Percentiles rank a stretch among this genome's conserved stretches.
phyloP scores from a whole-genome alignment of 768 basidiomycete species.

The Rhodocollybia butyracea region DNA sequence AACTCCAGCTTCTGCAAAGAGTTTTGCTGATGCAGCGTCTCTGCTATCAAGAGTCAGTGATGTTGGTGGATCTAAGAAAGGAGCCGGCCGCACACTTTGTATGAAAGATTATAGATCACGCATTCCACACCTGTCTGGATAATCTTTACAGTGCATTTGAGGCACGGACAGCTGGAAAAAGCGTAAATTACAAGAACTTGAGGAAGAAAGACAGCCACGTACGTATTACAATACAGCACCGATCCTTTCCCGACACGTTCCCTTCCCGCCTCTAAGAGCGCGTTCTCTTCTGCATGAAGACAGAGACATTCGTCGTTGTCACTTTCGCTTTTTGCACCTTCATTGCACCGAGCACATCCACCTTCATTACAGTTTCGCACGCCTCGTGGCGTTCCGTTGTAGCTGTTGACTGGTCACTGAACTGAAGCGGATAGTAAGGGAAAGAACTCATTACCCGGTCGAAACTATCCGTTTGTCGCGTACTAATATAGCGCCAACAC shows the following conservation, averaged over 20 bases:
- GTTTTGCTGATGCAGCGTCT: slow-evolving; percentile 75
- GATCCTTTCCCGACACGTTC: slow-evolving; percentile 82
- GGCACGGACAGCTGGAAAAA: slow-evolving; percentile 82
- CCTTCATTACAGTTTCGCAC: slow-evolving; percentile 89
- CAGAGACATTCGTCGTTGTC: slow-evolving; percentile 81
- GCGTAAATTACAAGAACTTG: background rate
- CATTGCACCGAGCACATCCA: slow-evolving; percentile 82
- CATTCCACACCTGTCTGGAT: slow-evolving; percentile 90
- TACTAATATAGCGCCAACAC: slow-evolving; percentile 93
- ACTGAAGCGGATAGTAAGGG: background rate
- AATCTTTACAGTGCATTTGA: slow-evolving; percentile 96
- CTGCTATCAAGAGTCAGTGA: slow-evolving; percentile 32
- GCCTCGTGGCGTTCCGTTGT: slow-evolving; percentile 95
- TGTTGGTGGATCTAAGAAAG: too few relatives aligned
- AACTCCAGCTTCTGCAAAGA: slow-evolving; percentile 84
- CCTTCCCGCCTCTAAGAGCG: slow-evolving; percentile 87
- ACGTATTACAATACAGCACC: slow-evolving; percentile 99
- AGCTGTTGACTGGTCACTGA: slow-evolving; percentile 39
- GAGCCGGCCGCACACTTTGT: slow-evolving; percentile 89
- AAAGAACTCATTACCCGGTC: slow-evolving; percentile 56
- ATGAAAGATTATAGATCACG: slow-evolving; percentile 92
- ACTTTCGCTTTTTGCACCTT: slow-evolving; percentile 38
- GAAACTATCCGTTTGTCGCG: slow-evolving; percentile 76
- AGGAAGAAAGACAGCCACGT: slow-evolving; percentile 23
- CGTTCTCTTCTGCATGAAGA: slow-evolving; percentile 97